Base-by-base conservation (phyloP, 306 rosid species). In the Phaseolus lunatus region DNA sequence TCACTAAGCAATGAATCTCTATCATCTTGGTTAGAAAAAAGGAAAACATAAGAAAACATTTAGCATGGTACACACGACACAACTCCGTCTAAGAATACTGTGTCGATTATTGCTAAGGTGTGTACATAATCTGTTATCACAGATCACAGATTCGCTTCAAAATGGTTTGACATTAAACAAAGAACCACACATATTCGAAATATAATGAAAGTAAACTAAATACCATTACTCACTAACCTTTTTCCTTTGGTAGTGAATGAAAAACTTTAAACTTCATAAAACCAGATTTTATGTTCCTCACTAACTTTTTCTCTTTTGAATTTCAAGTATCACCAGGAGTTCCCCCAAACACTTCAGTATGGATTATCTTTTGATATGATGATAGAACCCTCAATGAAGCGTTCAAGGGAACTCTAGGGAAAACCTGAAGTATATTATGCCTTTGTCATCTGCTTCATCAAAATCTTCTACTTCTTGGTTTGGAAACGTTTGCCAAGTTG, bases 281-380 rank as follows among this genome's bases (percentile, higher is more conserved):
- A 13, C 29, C 61, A 41, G 14, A 41, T 16, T 58, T 14, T 14
- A 27, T 50, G 31, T 12, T 59, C 9, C 33, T 31, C 23, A 29
- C 0, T n/a, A 16, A 7, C 48, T 16, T 19, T 20, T 39, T 39
- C 13, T 9, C 3, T 9, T 66, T 12, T 1, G 2, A 18, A 18
- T 66, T 10, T 66, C 78, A 70, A 41, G 73, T 49, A 47, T 16
- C 78, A 20, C 78, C 81, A 0, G 53, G 85, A 76, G 85, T 81
- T 81, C 85, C 85, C 85, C 85, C 85, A 81, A 81, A 81, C 85
- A 81, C 85, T 81, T 81, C 85, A 81, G 67, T 41, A 41, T 29
- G 61, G 48, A 48, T 33, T 35, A 62, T 15, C 15, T 26, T 11
- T 0, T 0, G 39, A 70, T 59, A 7, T 22, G 45, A 22, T 7